Percentiles rank a stretch among this genome's conserved stretches.
phyloP scores from a whole-genome alignment of 495 filamentous ascomycete species.

The Penicillium arizonense region DNA sequence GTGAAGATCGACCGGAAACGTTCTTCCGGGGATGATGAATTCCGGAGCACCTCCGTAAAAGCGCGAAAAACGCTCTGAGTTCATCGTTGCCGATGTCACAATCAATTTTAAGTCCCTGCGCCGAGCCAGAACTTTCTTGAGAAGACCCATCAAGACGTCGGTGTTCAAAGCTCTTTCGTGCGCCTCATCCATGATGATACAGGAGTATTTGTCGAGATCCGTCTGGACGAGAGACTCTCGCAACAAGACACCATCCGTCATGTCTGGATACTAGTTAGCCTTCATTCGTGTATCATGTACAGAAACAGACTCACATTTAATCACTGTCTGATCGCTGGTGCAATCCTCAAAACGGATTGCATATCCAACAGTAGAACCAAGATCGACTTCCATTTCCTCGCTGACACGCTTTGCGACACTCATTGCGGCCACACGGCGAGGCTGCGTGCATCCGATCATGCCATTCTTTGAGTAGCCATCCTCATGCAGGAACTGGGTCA shows the following conservation, averaged over 20 bases:
- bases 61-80: constrained; percentile 89
- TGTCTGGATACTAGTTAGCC: constrained; percentile 52
- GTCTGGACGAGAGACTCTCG: constrained; percentile 88
- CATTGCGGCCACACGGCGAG: constrained; percentile 95
- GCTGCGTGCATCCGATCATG: constrained; percentile 94
- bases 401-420: constrained; percentile 97
- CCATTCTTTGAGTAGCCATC: constrained; percentile 85
- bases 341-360: constrained; percentile 99
- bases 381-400: constrained; percentile 97
- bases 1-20: constrained; percentile 96
- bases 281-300: neutral
- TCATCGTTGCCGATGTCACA: constrained; percentile 99
- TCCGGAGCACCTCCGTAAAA: constrained; percentile 98
- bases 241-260: constrained; percentile 97
- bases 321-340: constrained; percentile 87
- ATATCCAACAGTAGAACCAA: constrained; percentile 89
- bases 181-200: constrained; percentile 99
- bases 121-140: constrained; percentile 93
- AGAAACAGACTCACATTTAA: constrained; percentile 67
- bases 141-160: constrained; percentile 93
- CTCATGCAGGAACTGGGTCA: constrained; percentile 93
- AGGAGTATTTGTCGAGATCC: constrained; percentile 95
- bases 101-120: constrained; percentile 93
- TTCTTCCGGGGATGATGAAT: constrained; percentile 94
- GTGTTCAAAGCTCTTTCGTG: constrained; percentile 97